These are phyloP conservation scores for Saksenaea vasiformis DNA, from an alignment of 371 early-diverging fungal species.

Conservation along the genomic window DNA sequence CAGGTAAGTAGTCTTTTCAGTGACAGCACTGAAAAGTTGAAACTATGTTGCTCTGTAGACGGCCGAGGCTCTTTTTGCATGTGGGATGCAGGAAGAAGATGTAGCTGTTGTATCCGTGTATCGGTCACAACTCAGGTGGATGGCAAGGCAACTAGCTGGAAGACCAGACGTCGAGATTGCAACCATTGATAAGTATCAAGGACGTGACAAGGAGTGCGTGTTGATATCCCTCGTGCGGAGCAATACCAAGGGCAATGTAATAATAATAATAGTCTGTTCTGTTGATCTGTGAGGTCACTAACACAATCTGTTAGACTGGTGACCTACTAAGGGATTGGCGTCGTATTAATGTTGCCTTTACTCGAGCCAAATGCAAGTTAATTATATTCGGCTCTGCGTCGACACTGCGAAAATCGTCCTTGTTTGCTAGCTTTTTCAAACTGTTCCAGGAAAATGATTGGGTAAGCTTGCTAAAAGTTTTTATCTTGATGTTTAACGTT, in stretches of 20 bases:
- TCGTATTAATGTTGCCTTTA: slow-evolving; percentile 97
- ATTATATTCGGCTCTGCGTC: slow-evolving; percentile 83
- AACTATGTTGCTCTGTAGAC: slow-evolving; percentile 32
- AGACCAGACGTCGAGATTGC: slow-evolving; percentile 60
- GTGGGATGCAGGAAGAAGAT: slow-evolving; percentile 65
- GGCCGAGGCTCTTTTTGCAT: slow-evolving; percentile 55
- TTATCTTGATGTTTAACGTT: neutral
- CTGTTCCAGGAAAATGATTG: slow-evolving; percentile 53
- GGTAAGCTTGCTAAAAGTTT: slow-evolving; percentile 30
- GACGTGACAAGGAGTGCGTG: slow-evolving; percentile 90
- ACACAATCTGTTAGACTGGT: slow-evolving; percentile 57
- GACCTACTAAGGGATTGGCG: slow-evolving; percentile 91
- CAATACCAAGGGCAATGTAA: slow-evolving; percentile 69
- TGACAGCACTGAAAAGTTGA: neutral
- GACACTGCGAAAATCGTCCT: slow-evolving; percentile 61
- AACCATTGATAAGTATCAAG: slow-evolving; percentile 94
- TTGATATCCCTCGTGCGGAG: slow-evolving; percentile 89
- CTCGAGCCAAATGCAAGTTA: slow-evolving; percentile 91
- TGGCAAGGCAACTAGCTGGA: slow-evolving; percentile 33
- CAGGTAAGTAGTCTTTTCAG: slow-evolving; percentile 28
- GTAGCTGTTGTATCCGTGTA: slow-evolving; percentile 90
- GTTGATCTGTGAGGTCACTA: neutral
- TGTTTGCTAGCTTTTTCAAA: slow-evolving; percentile 55
- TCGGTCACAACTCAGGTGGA: slow-evolving; percentile 76
- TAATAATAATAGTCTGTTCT: neutral